Conservation (phyloP, 1,284 basidiomycete species). For the Cutaneotrichosporon spelunceum region DNA sequence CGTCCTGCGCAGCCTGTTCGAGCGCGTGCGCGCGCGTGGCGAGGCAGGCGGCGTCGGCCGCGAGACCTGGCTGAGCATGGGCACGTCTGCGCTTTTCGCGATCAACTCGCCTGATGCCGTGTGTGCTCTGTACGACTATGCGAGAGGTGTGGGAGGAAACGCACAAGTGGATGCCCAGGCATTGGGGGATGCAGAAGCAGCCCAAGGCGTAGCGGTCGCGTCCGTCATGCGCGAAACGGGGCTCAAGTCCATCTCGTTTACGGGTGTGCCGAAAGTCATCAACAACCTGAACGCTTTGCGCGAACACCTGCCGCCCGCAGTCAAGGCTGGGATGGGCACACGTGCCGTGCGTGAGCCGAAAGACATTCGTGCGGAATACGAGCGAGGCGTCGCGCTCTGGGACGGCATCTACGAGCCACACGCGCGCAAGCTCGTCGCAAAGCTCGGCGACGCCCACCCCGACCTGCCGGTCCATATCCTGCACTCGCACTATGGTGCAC, state of each 20-base stretch:
- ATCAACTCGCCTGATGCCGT: slow-evolving; percentile 46
- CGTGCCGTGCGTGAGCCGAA: slow-evolving; percentile 53
- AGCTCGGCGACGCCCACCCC: slow-evolving; percentile 72
- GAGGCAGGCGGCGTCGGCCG: slow-evolving; percentile 21
- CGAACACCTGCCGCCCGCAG: slow-evolving; percentile 71
- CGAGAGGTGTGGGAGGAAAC: slow-evolving; percentile 22
- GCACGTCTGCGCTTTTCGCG: slow-evolving; percentile 42
- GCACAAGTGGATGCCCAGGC: too few species aligned
- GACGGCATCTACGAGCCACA: slow-evolving; percentile 88
- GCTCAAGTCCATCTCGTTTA: slow-evolving; percentile 87
- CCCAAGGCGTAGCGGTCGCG: too few species aligned
- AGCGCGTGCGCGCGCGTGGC: slow-evolving; percentile 30
- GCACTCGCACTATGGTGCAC: slow-evolving; percentile 77
- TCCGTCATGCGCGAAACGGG: slow-evolving; percentile 79
- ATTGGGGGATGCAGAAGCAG: too few species aligned
- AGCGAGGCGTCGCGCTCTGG: slow-evolving; percentile 71
- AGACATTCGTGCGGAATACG: slow-evolving; percentile 64
- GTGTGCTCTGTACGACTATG: slow-evolving; percentile 42
- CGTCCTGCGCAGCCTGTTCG: slow-evolving; percentile 29
- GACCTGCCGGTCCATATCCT: slow-evolving; percentile 80
- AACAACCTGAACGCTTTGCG: slow-evolving; percentile 72
- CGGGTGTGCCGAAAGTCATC: slow-evolving; percentile 67
- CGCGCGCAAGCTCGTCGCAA: slow-evolving; percentile 80
- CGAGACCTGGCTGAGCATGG: slow-evolving; percentile 43
- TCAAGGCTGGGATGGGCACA: slow-evolving; percentile 51